Percentiles rank a stretch among this genome's conserved stretches.
Evolutionary conservation across 768 basidiomycete genomes (phyloP).

Genomic region (Xerocomellus amylosporus): DNA sequence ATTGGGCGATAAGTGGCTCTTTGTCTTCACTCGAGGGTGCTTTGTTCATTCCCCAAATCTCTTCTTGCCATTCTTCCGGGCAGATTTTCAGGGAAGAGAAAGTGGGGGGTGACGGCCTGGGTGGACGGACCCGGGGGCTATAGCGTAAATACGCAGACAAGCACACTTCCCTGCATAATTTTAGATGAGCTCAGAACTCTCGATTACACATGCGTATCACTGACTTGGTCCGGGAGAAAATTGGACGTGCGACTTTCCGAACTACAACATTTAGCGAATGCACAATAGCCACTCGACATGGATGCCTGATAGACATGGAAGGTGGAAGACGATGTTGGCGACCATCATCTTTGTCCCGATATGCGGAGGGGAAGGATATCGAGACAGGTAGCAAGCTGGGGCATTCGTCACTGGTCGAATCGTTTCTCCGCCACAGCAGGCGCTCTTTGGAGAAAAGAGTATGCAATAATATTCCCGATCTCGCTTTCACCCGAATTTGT

Average conservation of each 20-base stretch:
- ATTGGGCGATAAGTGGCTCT: constrained; percentile 22
- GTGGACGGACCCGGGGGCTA: constrained; percentile 32
- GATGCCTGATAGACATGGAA: constrained; percentile 27
- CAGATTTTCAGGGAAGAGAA: constrained; percentile 26
- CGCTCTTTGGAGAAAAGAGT: constrained; percentile 26
- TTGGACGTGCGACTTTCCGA: constrained; percentile 10
- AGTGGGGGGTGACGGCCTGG: constrained; percentile 25
- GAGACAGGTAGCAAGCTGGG: constrained; percentile 31
- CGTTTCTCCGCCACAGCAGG: constrained; percentile 21
- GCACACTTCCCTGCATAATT: constrained; percentile 17
- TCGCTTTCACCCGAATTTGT: constrained; percentile 18
- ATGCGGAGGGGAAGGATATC: constrained; percentile 28
- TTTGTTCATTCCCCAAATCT: constrained; percentile 30
- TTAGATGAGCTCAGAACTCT: constrained; percentile 1
- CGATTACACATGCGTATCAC: constrained; percentile 1
- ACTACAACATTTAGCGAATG: constrained; percentile 28
- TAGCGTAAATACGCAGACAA: constrained; percentile 27
- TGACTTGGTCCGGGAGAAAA: constrained; percentile 27
- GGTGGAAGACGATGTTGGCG: constrained; percentile 29
- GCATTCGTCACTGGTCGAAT: constrained; percentile 14
- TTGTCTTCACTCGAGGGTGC: constrained; percentile 1
- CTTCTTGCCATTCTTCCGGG: constrained; percentile 35
- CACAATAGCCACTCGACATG: constrained; percentile 24
- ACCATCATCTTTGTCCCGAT: constrained; percentile 21
- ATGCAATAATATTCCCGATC: constrained; percentile 2